Conservation (phyloP, 164 flowering plant species). For the Annona squamosa region DNA sequence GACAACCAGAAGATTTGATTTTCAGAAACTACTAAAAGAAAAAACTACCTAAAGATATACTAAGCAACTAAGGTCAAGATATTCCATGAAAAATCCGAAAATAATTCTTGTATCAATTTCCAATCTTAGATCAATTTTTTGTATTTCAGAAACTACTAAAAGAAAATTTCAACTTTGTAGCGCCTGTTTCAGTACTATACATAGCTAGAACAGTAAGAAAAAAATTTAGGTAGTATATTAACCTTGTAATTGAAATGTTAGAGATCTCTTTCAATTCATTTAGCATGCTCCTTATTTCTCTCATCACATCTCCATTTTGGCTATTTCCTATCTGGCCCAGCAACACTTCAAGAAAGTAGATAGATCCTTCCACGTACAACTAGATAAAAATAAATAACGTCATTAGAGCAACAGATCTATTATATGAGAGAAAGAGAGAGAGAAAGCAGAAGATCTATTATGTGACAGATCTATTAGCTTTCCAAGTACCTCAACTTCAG, state of each 20-base stretch:
- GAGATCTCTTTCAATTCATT: slow-evolving; percentile 18
- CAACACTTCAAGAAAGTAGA: slow-evolving; percentile 11
- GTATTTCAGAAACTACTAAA: neutral
- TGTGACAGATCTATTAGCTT: no score
- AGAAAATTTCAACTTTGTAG: neutral
- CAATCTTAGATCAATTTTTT: neutral
- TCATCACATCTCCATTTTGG: neutral
- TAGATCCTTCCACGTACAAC: slow-evolving; percentile 11
- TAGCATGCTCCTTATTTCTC: slow-evolving; percentile 13
- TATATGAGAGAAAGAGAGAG: neutral
- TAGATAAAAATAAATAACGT: slow-evolving; percentile 8
- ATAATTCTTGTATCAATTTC: neutral
- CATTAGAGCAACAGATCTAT: neutral
- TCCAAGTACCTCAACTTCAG: slow-evolving; percentile 20
- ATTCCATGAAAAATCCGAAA: neutral
- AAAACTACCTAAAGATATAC: no score
- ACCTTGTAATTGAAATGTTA: slow-evolving; percentile 16
- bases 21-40: neutral
- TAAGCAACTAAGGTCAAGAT: no score
- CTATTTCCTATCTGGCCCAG: neutral
- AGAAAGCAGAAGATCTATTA: neutral
- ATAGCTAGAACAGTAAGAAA: neutral
- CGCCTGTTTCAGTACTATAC: neutral
- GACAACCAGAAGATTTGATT: neutral
- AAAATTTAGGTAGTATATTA: neutral